phyloP scores from a whole-genome alignment of 305 asterid genomes.

The Solanum hybrid region DNA sequence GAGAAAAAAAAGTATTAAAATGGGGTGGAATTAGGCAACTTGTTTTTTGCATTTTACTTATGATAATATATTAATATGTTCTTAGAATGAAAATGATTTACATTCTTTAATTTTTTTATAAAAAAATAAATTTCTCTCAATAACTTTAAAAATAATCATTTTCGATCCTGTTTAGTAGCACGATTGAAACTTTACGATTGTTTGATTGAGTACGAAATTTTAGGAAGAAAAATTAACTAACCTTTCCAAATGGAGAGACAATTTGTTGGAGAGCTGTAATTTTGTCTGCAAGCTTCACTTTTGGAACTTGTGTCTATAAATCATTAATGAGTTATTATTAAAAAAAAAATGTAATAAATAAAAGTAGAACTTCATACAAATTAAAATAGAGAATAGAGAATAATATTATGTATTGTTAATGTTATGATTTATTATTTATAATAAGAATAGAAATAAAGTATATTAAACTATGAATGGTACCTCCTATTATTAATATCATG shows the following conservation, averaged over 20 bases:
- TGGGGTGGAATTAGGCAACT: not conserved
- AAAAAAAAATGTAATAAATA: not conserved
- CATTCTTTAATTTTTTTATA: not conserved
- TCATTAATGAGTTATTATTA: not conserved
- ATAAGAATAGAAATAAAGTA: not conserved
- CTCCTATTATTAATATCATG: not conserved
- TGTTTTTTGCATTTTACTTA: not conserved
- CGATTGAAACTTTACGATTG: rapidly evolving
- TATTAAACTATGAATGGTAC: not conserved
- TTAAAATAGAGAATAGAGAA: not conserved
- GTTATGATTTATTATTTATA: not conserved
- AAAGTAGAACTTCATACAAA: not conserved
- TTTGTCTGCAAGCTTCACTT: slow-evolving; percentile 23
- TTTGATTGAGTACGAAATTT: not conserved
- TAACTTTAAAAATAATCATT: not conserved
- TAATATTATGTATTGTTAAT: not conserved
- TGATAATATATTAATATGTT: too few species aligned
- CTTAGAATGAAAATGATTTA: not conserved
- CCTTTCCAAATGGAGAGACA: slow-evolving; percentile 38
- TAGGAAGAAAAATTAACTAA: not conserved
- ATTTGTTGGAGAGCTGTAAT: slow-evolving; percentile 32
- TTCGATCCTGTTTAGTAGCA: rapidly evolving
- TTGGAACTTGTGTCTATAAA: slow-evolving; percentile 16
- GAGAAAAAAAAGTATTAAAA: not conserved
- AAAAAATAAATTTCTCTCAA: not conserved